Evolutionary conservation across 1,284 basidiomycete genomes (phyloP).

Genomic region (Tranzscheliella williamsii): DNA sequence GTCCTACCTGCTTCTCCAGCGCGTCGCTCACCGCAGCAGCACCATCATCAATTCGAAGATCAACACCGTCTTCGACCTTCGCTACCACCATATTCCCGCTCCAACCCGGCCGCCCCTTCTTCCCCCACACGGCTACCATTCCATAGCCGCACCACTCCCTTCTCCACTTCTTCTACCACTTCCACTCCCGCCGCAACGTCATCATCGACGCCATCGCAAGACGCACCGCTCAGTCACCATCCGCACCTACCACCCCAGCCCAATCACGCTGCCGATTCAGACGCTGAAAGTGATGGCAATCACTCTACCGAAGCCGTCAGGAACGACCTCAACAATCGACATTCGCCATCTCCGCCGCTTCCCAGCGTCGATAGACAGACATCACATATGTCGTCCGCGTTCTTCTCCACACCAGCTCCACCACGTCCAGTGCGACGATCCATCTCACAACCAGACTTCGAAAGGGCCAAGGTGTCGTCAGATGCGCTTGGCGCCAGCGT

Average conservation of each 20-base stretch:
- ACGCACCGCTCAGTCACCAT: neutral
- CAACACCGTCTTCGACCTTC: too few relatives aligned
- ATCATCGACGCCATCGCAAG: neutral
- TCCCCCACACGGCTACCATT: neutral
- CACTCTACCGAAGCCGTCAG: slow-evolving; percentile 27
- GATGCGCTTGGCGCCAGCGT: neutral
- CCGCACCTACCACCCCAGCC: neutral
- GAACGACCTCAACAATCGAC: slow-evolving; percentile 10
- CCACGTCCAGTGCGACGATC: neutral
- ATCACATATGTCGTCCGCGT: slow-evolving; percentile 12
- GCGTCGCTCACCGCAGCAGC: too few relatives aligned
- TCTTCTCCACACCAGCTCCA: slow-evolving; percentile 10
- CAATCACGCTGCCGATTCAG: neutral
- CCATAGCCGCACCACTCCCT: neutral
- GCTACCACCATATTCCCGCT: too few relatives aligned
- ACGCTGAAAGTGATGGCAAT: slow-evolving; percentile 9
- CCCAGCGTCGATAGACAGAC: neutral
- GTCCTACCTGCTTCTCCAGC: too few relatives aligned
- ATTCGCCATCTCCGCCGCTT: neutral
- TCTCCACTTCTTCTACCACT: neutral
- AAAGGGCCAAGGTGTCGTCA: neutral
- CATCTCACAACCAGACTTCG: neutral
- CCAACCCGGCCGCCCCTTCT: too few relatives aligned
- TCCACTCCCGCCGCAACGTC: neutral
- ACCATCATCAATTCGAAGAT: too few relatives aligned